Percentiles rank a stretch among this genome's conserved stretches.
Evolutionary conservation across 345 rosid genomes (phyloP).

Genomic region (Boechera retrofracta): DNA sequence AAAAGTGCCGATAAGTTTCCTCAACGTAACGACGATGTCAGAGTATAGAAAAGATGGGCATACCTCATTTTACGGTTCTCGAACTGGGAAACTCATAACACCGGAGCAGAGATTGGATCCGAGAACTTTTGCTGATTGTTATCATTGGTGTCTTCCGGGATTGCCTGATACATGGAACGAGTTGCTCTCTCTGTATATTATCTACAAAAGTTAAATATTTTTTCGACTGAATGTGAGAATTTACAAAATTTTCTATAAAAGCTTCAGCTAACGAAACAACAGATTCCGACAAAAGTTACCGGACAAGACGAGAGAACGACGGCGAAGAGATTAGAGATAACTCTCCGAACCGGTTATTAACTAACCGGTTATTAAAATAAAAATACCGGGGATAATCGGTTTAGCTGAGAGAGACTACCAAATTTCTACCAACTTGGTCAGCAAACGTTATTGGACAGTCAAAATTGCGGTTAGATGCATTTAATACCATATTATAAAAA

Average conservation of each 20-base stretch:
- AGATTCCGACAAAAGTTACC: not conserved
- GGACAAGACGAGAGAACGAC: not conserved
- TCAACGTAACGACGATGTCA: conserved; percentile 72
- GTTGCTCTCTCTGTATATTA: conserved; percentile 66
- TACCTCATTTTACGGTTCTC: conserved; percentile 53
- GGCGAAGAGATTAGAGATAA: not conserved
- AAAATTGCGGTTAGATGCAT: not conserved
- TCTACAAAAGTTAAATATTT: conserved; percentile 41
- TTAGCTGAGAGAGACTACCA: not conserved
- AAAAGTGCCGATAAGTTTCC: conserved; percentile 52
- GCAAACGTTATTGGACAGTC: not conserved
- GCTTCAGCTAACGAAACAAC: not conserved
- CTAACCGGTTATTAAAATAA: not conserved
- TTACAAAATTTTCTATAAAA: too few species aligned
- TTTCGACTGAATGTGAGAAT: not conserved
- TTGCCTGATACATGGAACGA: conserved; percentile 95
- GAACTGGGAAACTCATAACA: conserved; percentile 55
- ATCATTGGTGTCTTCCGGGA: conserved; percentile 97
- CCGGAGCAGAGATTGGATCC: conserved; percentile 64
- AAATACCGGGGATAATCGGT: not conserved
- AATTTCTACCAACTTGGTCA: not conserved
- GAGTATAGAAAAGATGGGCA: conserved; percentile 93
- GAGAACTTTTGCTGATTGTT: conserved; percentile 69
- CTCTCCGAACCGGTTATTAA: not conserved
- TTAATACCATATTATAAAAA: not conserved